phyloP scores from a whole-genome alignment of 768 basidiomycete genomes.

The Trametes meyenii region DNA sequence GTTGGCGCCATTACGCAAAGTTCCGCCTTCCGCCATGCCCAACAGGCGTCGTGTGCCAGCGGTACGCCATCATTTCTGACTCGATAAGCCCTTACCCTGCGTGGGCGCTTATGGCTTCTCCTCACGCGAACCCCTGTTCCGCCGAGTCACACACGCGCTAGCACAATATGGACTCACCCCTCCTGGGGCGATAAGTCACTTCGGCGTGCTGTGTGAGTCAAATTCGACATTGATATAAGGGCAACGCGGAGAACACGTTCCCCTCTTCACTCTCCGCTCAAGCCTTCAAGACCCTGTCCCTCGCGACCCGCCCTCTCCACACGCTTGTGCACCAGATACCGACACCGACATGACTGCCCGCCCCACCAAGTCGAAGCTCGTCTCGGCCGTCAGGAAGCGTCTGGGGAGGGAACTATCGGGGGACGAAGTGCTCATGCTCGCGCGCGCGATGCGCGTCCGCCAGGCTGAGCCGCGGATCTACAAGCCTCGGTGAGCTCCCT shows the following conservation, averaged over 20 bases:
- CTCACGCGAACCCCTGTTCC: neutral
- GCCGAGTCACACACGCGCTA: slow-evolving; percentile 6
- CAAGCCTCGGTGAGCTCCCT: slow-evolving; percentile 15
- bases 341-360: slow-evolving; percentile 6
- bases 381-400: slow-evolving; percentile 9
- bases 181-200: slow-evolving; percentile 18
- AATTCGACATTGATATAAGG: slow-evolving; percentile 4
- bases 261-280: neutral
- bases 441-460: slow-evolving; percentile 5
- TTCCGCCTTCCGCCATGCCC: neutral
- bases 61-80: slow-evolving; percentile 1
- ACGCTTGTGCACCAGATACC: neutral
- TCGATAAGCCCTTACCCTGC: neutral
- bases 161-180: neutral
- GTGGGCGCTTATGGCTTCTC: neutral
- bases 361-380: neutral
- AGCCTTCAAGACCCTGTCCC: too few species aligned
- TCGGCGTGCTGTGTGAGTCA: slow-evolving; percentile 4
- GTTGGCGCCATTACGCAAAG: neutral
- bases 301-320: neutral
- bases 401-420: slow-evolving; percentile 14
- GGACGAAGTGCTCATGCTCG: slow-evolving; percentile 10
- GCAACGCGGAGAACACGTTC: neutral
- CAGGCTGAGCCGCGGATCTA: slow-evolving; percentile 14
- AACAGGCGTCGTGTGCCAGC: neutral